Base-by-base conservation (phyloP, 2,329 filamentous ascomycete species). In the Xylariaceae sp. region DNA sequence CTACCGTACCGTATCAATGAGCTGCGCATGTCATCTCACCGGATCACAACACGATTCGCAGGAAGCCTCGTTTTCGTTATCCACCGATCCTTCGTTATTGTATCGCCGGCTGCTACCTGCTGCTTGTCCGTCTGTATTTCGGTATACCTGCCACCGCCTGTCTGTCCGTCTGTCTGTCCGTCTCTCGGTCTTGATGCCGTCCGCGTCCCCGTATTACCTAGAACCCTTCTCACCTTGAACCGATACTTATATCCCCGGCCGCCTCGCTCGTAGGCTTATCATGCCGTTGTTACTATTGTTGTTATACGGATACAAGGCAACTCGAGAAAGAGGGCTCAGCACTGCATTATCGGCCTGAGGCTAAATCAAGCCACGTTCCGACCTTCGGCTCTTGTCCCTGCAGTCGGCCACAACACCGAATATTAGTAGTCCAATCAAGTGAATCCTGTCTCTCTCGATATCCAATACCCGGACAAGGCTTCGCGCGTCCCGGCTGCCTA, bases 361-460 rank as follows among this genome's bases (percentile, higher is more conserved):
- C 43, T 43, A 26, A 42, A 39, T 32, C 30, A 49, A 40, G 48
- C 43, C 50, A 40, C 30, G 43, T 40, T n/a, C 36, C 41, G 39
- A 49, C 42, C 37, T 26, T 46, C 45, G 51, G 39, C 51, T 54
- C 50, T 52, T 52, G 52, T 46, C 49, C 55, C 47, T 57, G 49
- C 47, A 43, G 44, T 37, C 19, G 42, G 42, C 49, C 47, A 32
- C 47, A 34, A 47, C 22, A 22, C 21, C 13, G 13, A 29, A 26
- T 26, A 26, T 26, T 47, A 49, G 40, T 48, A 47, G 29, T 48
- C 57, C 57, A 59, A 59, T 57, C 57, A 59, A 47, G 37, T 43
- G 41, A 34, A 51, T 46, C 41, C 48, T 50, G 39, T 40, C 51
- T 39, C 21, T 55, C 39, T 36, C 46, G 36, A 47, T 29, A 26